Percentiles rank a stretch among this genome's conserved stretches.
These are phyloP conservation scores for Capillidium heterosporum DNA, from an alignment of 371 early-diverging fungal species.

Conservation along the genomic window DNA sequence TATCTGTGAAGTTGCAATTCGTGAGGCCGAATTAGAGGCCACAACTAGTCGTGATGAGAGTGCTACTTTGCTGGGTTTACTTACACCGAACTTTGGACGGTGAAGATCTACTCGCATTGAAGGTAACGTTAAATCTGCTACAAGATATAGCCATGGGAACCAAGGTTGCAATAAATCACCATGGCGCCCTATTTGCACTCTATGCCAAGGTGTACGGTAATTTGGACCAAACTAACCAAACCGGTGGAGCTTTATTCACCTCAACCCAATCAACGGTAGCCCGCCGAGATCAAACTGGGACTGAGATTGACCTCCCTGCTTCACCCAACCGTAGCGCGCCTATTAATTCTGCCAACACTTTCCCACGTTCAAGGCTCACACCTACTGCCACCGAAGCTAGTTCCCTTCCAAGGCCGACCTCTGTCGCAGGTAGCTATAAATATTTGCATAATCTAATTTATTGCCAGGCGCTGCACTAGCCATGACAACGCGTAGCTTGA, in stretches of 20 bases:
- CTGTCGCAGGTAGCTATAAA: constrained; percentile 2
- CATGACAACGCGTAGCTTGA: no score
- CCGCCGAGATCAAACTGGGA: no score
- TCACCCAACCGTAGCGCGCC: no score
- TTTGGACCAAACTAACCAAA: constrained; percentile 5
- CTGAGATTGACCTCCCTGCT: no score
- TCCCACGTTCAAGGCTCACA: background rate
- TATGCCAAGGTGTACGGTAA: constrained; percentile 34
- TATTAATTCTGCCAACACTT: no score
- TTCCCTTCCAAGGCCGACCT: constrained; percentile 7
- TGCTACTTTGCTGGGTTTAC: background rate
- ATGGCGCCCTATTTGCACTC: constrained; percentile 33
- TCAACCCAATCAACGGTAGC: no score
- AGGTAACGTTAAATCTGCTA: constrained; percentile 34
- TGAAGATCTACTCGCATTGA: constrained; percentile 31
- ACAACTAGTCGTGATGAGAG: constrained; percentile 6
- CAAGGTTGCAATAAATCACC: constrained; percentile 27
- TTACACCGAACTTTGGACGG: constrained; percentile 21
- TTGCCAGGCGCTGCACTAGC: no score
- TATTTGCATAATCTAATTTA: no score
- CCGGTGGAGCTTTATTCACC: background rate
- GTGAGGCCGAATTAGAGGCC: constrained; percentile 32
- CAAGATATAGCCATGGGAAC: constrained; percentile 27
- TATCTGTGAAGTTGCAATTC: constrained; percentile 52
- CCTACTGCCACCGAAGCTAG: background rate